Base-by-base conservation (phyloP, 2,329 filamentous ascomycete genomes). In the Chaetomium sp. region DNA sequence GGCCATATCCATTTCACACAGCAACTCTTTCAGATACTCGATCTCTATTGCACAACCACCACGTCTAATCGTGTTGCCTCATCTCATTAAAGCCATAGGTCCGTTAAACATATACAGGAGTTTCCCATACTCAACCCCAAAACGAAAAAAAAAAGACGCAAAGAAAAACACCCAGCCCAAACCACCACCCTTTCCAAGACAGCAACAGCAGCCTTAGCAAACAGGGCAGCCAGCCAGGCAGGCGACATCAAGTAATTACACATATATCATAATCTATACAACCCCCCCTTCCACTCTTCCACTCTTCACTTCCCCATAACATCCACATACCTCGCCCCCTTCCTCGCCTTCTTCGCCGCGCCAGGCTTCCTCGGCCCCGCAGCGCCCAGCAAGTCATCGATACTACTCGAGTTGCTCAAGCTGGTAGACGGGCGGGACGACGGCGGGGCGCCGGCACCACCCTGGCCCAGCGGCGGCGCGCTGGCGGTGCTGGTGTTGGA, bases 351-450 rank as follows among this genome's bases (percentile, higher is more conserved):
- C 76, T 87, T 90, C 69, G 73, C 64, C 12, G 42, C 79, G 0
- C 83, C 83, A 5, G 82, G 80, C 71, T 90, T 93, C 68, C 91
- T 85, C 21, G 90, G 85, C 33, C 83, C 85, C 3, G 90, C 86
- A 4, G 90, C 88, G 5, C 91, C 91, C 25, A 99, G 81, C 68
- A 99, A 80, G 75, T 99, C 95, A 72, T 99, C 95, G 74, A 99
- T 96, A 71, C 90, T 95, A 77, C 89, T 96, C n/a, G 92, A 92
- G 74, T 92, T 92, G 77, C 92, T 96, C 83, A 97, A 88, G 67
- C 91, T 90, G 3, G 92, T 96, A 6, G 86, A 78, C 4, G 93
- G 93, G 67, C 90, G 81, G 73, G 45, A 23, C 3, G 87, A 86
- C 3, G 87, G 86, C 12, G 27, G 33, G 2, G 9, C 7, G 10